Evolutionary conservation across 2,329 filamentous ascomycete species (phyloP).

Genomic region (Drechslerella coelobrocha): DNA sequence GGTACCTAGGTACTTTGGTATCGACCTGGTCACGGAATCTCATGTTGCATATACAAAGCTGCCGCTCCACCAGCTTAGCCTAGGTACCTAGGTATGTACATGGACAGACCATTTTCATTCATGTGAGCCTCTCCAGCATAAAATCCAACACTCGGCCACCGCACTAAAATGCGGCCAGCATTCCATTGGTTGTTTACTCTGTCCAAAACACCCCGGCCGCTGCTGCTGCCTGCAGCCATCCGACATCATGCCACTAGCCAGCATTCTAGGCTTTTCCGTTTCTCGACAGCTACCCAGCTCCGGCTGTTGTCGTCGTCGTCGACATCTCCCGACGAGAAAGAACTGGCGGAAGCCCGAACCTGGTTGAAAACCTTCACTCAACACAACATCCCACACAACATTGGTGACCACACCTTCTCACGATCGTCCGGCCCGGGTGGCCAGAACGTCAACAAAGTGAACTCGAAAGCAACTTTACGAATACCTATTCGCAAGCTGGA

Average conservation of each 20-base stretch:
- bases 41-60: too few species aligned
- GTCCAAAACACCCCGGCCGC: background rate
- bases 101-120: too few species aligned
- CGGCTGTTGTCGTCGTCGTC: background rate
- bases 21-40: too few species aligned
- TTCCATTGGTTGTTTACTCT: background rate
- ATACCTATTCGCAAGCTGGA: constrained; percentile 21
- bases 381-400: constrained; percentile 12
- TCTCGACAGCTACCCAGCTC: background rate
- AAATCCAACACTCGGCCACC: background rate
- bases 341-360: constrained; percentile 14
- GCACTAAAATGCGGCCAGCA: background rate
- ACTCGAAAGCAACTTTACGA: constrained; percentile 37
- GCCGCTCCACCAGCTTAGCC: too few species aligned
- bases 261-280: background rate
- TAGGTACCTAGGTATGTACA: too few species aligned
- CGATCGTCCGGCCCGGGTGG: constrained; percentile 39
- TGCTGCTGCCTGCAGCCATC: background rate
- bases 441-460: constrained; percentile 43
- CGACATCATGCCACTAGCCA: background rate
- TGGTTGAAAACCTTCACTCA: constrained; percentile 12
- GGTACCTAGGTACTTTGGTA: too few species aligned
- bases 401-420: constrained; percentile 23
- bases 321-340: background rate
- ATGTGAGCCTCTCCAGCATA: background rate